Evolutionary conservation across 176 grass and related monocot species (phyloP), one percentile per base, ranked within the genome.

Genomic region (Juncus effusus): DNA sequence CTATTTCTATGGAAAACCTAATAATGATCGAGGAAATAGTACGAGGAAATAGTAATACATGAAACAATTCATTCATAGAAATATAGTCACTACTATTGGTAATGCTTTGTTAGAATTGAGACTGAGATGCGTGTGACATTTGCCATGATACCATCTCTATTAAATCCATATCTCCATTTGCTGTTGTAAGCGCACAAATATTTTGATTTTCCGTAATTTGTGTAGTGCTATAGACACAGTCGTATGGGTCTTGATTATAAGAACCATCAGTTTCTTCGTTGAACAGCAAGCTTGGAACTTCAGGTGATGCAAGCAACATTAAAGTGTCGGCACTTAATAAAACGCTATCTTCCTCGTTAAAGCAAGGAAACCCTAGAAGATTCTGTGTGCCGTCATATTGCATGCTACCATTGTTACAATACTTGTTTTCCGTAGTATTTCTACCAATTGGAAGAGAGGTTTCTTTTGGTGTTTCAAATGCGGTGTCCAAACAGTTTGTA

Each of bases 71-170:
- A 7, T 51, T 13, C 41, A 28, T 28, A 16, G 58, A 73, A 28
- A 28, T 16, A 36, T 73, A 74, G 38, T 59, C 36, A 60, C 53
- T 72, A 13, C 35, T n/a, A 59, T 63, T 76, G 44, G 65, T 58
- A 69, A 59, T 78, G 47, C 69, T 64, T 9, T 61, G 58, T 5
- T 42, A 59, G 54, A 58, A 40, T 42, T 61, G 75, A 10, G 67
- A 36, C 5, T 58, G 69, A 36, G 74, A 61, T n/a, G 14, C 45
- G 10, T 60, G 76, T 50, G 75, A 64, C 61, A 84, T 74, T 61
- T 84, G 76, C 69, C 71, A 68, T 4, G 69, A 38, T 50, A 84
- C 4, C 81, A 84, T 84, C 63, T 84, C 81, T 13, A 84, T 68
- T 41, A 79, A 41, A 69, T 84, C 76, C 76, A 84, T 62, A 39